A percentile compares a stretch with the other conserved stretches of the same genome.
These are phyloP conservation scores for Hanseniaspora mollemarum DNA, from an alignment of 805 yeast genomes.

Conservation along the genomic window DNA sequence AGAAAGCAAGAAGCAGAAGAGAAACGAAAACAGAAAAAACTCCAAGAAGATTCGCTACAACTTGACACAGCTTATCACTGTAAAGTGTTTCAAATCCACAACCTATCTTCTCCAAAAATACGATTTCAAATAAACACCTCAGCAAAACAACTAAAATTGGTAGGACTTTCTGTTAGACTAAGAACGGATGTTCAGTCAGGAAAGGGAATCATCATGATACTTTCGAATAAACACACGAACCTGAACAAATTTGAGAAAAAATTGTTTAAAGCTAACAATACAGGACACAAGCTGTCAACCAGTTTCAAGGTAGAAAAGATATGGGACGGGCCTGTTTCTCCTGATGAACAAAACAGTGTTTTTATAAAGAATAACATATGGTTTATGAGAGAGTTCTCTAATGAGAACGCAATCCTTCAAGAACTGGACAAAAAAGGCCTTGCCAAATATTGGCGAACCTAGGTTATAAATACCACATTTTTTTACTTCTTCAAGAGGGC, in stretches of 20 bases:
- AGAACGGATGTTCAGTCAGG: slow-evolving; percentile 67
- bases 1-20: slow-evolving; percentile 35
- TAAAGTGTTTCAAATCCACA: slow-evolving; percentile 47
- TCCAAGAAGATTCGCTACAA: background rate
- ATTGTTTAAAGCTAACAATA: slow-evolving; percentile 31
- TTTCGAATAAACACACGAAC: slow-evolving; percentile 52
- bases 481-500: no score
- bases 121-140: slow-evolving; percentile 65
- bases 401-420: slow-evolving; percentile 41
- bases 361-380: slow-evolving; percentile 33
- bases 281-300: no score
- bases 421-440: slow-evolving; percentile 42
- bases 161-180: slow-evolving; percentile 48
- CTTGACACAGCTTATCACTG: slow-evolving; percentile 16
- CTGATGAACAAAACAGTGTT: slow-evolving; percentile 15
- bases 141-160: slow-evolving; percentile 58
- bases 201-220: slow-evolving; percentile 44
- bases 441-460: slow-evolving; percentile 49
- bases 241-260: slow-evolving; percentile 62
- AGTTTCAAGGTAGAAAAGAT: slow-evolving; percentile 39
- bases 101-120: slow-evolving; percentile 53
- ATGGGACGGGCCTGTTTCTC: slow-evolving; percentile 35
- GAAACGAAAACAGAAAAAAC: background rate
- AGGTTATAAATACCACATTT: background rate
- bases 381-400: slow-evolving; percentile 47